Percentiles rank a stretch among this genome's conserved stretches.
Evolutionary conservation across 2,329 filamentous ascomycete genomes (phyloP).

Genomic region (Alternaria triticimaculans): DNA sequence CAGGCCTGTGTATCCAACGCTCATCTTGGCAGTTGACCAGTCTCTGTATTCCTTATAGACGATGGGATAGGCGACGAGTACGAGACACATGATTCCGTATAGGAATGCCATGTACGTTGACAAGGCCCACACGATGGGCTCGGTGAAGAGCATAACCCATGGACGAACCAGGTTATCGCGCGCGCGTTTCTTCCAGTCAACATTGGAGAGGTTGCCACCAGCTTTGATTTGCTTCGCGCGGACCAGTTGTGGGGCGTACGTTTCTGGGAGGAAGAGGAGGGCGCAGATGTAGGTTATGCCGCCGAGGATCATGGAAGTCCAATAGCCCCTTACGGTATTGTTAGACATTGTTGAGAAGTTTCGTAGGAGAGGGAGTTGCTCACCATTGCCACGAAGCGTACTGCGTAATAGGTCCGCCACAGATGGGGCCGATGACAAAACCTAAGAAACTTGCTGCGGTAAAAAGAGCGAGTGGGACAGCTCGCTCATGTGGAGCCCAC

Average conservation of each 20-base stretch:
- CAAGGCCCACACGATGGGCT: constrained; percentile 29
- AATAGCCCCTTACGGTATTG: neutral
- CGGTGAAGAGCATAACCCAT: constrained; percentile 26
- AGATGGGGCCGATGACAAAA: constrained; percentile 55
- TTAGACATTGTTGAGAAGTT: constrained; percentile 50
- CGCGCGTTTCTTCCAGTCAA: constrained; percentile 1
- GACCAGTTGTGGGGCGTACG: constrained; percentile 65
- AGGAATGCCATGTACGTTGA: constrained; percentile 37
- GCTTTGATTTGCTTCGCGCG: constrained; percentile 61
- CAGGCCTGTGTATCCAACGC: constrained; percentile 43
- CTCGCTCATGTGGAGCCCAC: neutral
- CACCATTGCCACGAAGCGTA: neutral
- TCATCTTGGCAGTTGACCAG: constrained; percentile 48
- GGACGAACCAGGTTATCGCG: constrained; percentile 32
- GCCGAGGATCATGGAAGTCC: constrained; percentile 54
- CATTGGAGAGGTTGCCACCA: constrained; percentile 44
- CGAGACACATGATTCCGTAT: constrained; percentile 56
- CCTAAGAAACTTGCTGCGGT: constrained; percentile 56
- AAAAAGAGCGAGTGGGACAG: constrained; percentile 42
- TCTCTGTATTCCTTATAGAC: constrained; percentile 45
- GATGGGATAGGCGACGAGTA: constrained; percentile 58
- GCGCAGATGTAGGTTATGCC: constrained; percentile 44
- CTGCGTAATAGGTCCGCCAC: constrained; percentile 13
- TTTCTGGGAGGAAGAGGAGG: constrained; percentile 61
- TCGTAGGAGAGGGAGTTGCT: neutral